These are phyloP conservation scores for Metarhizium robertsii DNA, from an alignment of 2,329 filamentous ascomycete genomes.

Conservation along the genomic window DNA sequence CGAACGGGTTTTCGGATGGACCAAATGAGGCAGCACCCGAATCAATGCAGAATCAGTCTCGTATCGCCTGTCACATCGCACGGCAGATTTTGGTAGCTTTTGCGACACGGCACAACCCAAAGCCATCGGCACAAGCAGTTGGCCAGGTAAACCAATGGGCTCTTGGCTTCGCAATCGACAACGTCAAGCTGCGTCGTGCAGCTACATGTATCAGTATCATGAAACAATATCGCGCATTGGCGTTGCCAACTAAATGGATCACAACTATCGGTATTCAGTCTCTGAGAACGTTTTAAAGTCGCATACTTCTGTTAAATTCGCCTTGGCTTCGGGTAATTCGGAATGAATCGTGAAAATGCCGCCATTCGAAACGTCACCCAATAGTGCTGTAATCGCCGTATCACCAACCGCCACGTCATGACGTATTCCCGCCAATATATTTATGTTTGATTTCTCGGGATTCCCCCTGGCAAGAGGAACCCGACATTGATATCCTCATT, in stretches of 20 bases:
- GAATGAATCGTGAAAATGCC: conserved; percentile 23
- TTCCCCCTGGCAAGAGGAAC: not conserved
- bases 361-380: conserved; percentile 17
- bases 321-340: conserved; percentile 14
- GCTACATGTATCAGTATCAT: conserved; percentile 20
- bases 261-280: conserved; percentile 15
- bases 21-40: conserved; percentile 29
- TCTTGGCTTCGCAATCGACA: conserved; percentile 23
- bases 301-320: conserved; percentile 5
- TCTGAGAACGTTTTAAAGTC: conserved; percentile 7
- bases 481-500: not conserved
- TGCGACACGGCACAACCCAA: conserved; percentile 23
- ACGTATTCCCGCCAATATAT: not conserved
- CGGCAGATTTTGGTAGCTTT: conserved; percentile 29
- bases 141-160: conserved; percentile 23
- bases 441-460: not conserved
- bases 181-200: conserved; percentile 19
- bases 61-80: conserved; percentile 28
- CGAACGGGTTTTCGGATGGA: conserved; percentile 26
- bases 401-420: conserved; percentile 10
- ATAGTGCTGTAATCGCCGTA: conserved; percentile 21
- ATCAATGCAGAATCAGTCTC: conserved; percentile 29
- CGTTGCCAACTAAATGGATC: conserved; percentile 16
- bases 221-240: conserved; percentile 15
- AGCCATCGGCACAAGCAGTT: conserved; percentile 23